Evolutionary conservation across 2,329 filamentous ascomycete genomes (phyloP), one percentile per base, ranked within the genome.

Genomic region (Ophiostoma himal-ulmi): DNA sequence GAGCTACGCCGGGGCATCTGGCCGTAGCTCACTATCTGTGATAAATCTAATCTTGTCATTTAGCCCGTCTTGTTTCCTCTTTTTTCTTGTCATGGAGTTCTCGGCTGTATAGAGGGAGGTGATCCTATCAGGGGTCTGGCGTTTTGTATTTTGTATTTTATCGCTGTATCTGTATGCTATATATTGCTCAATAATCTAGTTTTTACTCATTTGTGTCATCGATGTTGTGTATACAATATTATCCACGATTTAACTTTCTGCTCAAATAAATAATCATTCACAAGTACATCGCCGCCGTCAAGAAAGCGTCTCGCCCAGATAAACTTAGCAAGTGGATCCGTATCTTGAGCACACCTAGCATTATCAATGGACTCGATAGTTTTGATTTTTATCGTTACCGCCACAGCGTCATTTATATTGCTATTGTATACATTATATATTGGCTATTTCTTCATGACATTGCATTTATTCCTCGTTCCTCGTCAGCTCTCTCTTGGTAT

Each of bases 1-100:
- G 68, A 72, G 1, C 71, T 75, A 41, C 73, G 72, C 71, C 67
- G 68, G 54, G 75, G 71, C 5, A 75, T 76, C 67, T 78, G 76
- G 78, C 76, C 75, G 62, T 79, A 72, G 75, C 8, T 8, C 20
- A 20, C 20, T 30, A 30, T 4, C 30, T 13, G 30, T 65, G 20
- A 14, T n/a, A 4, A 39, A 36, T 10, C 37, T 3, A 13, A 2
- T 1, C 1, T 7, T n/a, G 14, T 44, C 13, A 44, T 17, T 13
- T 17, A 3, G 41, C 14, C 44, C 6, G 44, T 8, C 17, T 20
- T 48, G 20, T 1, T 48, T 48, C n/a, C 7, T 44, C 8, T 67
- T 67, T 64, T 68, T 26, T 44, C 26, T 44, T 67, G 44, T 66
- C 13, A 37, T 67, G 37, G 36, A 39, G 64, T 41, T 67, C n/a